phyloP scores from a whole-genome alignment of 2,329 filamentous ascomycete species.

The Pseudogymnoascus verrucosus region DNA sequence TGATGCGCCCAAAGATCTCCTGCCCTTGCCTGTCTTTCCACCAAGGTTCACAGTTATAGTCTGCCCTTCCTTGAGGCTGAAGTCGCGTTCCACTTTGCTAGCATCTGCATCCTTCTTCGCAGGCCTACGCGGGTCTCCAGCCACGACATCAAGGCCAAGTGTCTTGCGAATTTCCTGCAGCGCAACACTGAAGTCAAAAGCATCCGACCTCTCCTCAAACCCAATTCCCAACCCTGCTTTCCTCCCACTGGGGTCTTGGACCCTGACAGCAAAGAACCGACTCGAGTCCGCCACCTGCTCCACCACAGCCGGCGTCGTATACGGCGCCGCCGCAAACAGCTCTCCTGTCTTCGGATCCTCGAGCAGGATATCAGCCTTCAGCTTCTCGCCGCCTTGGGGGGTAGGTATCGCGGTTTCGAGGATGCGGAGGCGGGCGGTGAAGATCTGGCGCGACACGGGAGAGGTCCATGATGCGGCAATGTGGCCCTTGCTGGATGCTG shows the following conservation, averaged over 20 bases:
- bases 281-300: conserved; percentile 72
- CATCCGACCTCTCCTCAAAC: conserved; percentile 78
- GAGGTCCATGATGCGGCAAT: conserved; percentile 69
- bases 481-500: conserved; percentile 72
- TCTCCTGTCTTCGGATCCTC: conserved; percentile 66
- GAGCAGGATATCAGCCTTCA: conserved; percentile 69
- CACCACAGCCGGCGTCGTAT: conserved; percentile 56
- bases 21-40: conserved; percentile 36
- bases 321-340: conserved; percentile 78
- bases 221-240: conserved; percentile 78
- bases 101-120: conserved; percentile 30
- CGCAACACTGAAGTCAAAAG: conserved; percentile 77
- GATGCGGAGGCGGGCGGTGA: conserved; percentile 73
- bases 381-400: conserved; percentile 38
- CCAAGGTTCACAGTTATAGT: conserved; percentile 77
- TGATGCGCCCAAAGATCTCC: conserved; percentile 24
- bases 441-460: conserved; percentile 65
- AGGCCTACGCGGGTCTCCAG: conserved; percentile 19
- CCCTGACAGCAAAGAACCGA: conserved; percentile 76
- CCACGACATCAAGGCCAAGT: conserved; percentile 49
- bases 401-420: conserved; percentile 60
- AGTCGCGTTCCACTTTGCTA: conserved; percentile 56
- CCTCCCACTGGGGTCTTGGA: conserved; percentile 65
- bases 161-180: conserved; percentile 70
- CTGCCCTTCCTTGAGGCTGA: conserved; percentile 81